Evolutionary conservation across 2,329 filamentous ascomycete genomes (phyloP), one percentile per base, ranked within the genome.

Genomic region (Huntiella omanensis): DNA sequence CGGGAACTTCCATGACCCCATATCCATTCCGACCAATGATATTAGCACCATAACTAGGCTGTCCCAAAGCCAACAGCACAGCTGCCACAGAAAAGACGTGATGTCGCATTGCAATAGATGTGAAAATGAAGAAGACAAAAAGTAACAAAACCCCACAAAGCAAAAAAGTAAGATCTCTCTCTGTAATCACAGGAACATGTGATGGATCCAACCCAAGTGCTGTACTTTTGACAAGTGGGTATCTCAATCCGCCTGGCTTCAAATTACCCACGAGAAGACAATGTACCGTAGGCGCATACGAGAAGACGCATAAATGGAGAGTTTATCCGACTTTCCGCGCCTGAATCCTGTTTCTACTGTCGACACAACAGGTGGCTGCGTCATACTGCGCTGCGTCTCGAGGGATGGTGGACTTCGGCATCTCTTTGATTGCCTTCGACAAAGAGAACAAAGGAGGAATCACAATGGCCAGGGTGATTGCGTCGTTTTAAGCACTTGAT

Each of bases 21-120:
- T 28, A 48, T 36, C 36, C 41, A 40, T 12, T 17, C 5, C 41
- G 46, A 7, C 41, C 41, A 12, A 42, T 4, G 15, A 44, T 34
- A 11, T 39, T 34, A 12, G 46, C 46, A n/a, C 34, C 40, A 10
- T 10, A 32, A 19, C 17, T 32, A 3, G 42, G 15, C 10, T 6
- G 15, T 3, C 6, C 8, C 22, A 28, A 28, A 7, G 22, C 22
- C 22, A 28, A 10, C 22, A 28, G 7, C 2, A 7, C 34, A 3
- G 34, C 34, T 12, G 12, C 12, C 15, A 36, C 34, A n/a, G 12
- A 15, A 36, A 36, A 36, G 12, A 36, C 15, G 12, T 22, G 12
- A 36, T 16, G 4, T 8, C 13, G 42, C 42, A 19, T 44, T 17
- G 19, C 35, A 19, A 33, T 8, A n/a, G 13, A 16, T n/a, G 12